These are phyloP conservation scores for Blepharisma japonicum DNA, from an alignment of 73 alveolate species.

Conservation along the genomic window DNA sequence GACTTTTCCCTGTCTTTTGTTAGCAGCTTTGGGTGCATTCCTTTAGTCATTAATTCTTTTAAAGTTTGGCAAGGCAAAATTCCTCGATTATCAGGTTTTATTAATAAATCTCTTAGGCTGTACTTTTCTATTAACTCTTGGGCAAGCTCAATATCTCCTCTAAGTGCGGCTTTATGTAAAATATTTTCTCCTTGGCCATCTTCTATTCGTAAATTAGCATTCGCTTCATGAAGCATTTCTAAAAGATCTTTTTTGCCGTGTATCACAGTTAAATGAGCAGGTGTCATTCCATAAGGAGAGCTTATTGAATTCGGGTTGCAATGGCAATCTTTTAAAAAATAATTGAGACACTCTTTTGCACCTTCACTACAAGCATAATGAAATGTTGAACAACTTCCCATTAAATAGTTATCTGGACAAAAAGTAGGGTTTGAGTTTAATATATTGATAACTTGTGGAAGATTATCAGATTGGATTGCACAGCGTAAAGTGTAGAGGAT, in stretches of 20 bases:
- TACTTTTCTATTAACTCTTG: not conserved
- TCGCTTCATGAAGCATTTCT: not conserved
- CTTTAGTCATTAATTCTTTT: not conserved
- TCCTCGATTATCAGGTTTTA: not conserved
- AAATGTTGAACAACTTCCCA: slow-evolving; percentile 7
- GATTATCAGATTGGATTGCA: slow-evolving; percentile 14
- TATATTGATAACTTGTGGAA: not conserved
- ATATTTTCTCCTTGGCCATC: slow-evolving; percentile 9
- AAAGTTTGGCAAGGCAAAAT: not conserved
- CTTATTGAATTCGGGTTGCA: slow-evolving; percentile 14
- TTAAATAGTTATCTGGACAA: slow-evolving; percentile 6
- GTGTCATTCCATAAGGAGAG: slow-evolving; percentile 17
- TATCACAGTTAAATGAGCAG: slow-evolving; percentile 8
- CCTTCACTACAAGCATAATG: slow-evolving; percentile 20
- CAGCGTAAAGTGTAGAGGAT: slow-evolving; percentile 12
- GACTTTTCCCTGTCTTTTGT: not conserved
- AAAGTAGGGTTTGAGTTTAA: not conserved
- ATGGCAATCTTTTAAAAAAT: not conserved
- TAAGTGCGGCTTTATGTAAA: slow-evolving; percentile 9
- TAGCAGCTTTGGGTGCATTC: slow-evolving; percentile 19
- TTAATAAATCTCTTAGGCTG: not conserved
- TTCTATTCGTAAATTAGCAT: not conserved
- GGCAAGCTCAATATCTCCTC: not conserved
- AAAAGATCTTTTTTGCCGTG: not conserved
- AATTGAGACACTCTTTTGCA: slow-evolving; percentile 1